phyloP scores from a whole-genome alignment of 768 basidiomycete species.

The Boletus pseudopeckii region DNA sequence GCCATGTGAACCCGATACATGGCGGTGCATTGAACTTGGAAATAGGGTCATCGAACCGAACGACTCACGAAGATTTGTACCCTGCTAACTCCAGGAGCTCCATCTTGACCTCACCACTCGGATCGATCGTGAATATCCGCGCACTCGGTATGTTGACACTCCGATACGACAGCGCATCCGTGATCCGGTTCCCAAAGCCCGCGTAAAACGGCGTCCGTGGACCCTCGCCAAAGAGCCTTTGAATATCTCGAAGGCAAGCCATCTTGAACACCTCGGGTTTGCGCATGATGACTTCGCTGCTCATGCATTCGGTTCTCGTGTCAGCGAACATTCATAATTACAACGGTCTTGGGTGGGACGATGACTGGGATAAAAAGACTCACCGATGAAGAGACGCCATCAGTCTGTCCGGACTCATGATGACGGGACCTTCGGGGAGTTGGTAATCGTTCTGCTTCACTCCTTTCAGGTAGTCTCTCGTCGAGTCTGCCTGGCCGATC shows the following conservation, averaged over 20 bases:
- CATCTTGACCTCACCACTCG: conserved; percentile 92
- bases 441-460: conserved; percentile 96
- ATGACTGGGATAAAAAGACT: conserved; percentile 20
- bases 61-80: conserved; percentile 87
- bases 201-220: conserved; percentile 85
- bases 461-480: conserved; percentile 88
- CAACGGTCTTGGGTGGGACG: not conserved
- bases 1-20: not conserved
- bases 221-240: conserved; percentile 77
- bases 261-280: conserved; percentile 99
- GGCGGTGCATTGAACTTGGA: not conserved
- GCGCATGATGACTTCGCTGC: conserved; percentile 95
- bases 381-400: conserved; percentile 94
- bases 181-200: conserved; percentile 97
- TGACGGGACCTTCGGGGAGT: conserved; percentile 96
- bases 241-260: conserved; percentile 96
- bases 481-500: conserved; percentile 97
- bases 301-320: not conserved
- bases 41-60: not conserved
- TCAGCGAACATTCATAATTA: not conserved
- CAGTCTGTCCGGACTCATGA: conserved; percentile 96
- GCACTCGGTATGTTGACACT: conserved; percentile 93
- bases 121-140: conserved; percentile 96
- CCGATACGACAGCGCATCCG: conserved; percentile 96
- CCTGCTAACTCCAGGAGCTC: conserved; percentile 95